These are phyloP conservation scores for Cordyceps javanica DNA, from an alignment of 2,329 filamentous ascomycete species.

Conservation along the genomic window DNA sequence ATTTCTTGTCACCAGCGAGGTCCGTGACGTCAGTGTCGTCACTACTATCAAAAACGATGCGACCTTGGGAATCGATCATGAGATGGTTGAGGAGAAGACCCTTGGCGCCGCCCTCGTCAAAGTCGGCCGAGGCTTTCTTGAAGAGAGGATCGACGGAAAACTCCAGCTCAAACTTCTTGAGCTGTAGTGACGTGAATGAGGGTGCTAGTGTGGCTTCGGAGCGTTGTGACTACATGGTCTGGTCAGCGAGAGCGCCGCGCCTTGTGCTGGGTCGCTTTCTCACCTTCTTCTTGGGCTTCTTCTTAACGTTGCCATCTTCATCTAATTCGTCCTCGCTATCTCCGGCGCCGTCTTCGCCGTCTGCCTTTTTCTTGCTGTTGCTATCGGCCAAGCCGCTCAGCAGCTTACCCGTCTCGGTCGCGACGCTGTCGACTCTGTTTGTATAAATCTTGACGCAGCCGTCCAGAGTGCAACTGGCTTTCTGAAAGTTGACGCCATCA, in stretches of 20 bases:
- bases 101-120: slow-evolving; percentile 96
- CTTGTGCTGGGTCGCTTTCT: slow-evolving; percentile 13
- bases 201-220: slow-evolving; percentile 90
- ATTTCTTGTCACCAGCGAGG: slow-evolving; percentile 54
- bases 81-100: slow-evolving; percentile 91
- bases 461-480: slow-evolving; percentile 93
- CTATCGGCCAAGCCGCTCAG: slow-evolving; percentile 90
- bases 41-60: slow-evolving; percentile 97
- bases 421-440: slow-evolving; percentile 94
- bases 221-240: slow-evolving; percentile 48
- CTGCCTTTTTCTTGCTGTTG: slow-evolving; percentile 66
- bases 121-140: slow-evolving; percentile 97
- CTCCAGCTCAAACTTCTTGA: slow-evolving; percentile 97
- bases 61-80: slow-evolving; percentile 85
- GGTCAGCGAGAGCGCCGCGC: neutral
- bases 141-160: slow-evolving; percentile 97
- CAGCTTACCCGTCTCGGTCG: slow-evolving; percentile 92
- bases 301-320: slow-evolving; percentile 53
- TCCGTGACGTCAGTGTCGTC: slow-evolving; percentile 94
- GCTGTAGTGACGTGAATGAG: slow-evolving; percentile 78
- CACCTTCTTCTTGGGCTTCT: slow-evolving; percentile 72
- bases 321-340: slow-evolving; percentile 58
- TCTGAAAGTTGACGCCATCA: slow-evolving; percentile 96
- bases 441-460: slow-evolving; percentile 99
- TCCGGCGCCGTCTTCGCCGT: slow-evolving; percentile 59